Conservation (phyloP, 2,329 filamentous ascomycete genomes). For the Alternaria sp. region DNA sequence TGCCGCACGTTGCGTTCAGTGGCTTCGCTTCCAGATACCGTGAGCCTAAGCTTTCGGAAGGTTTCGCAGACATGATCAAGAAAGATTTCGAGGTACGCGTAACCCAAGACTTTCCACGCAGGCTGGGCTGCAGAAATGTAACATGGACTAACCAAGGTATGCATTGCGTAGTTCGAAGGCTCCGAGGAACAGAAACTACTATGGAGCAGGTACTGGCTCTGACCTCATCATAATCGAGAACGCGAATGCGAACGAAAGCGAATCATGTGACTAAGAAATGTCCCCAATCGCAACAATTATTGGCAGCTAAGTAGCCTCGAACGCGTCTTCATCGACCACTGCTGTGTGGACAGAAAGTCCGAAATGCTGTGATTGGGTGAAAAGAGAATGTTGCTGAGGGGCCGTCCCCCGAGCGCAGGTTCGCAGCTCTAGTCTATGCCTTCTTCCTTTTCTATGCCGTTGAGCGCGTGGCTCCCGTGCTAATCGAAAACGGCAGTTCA, state of each 20-base stretch:
- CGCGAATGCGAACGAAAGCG: slow-evolving; percentile 1
- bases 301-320: slow-evolving; percentile 21
- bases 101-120: slow-evolving; percentile 3
- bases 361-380: slow-evolving; percentile 9
- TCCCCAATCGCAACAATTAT: neutral
- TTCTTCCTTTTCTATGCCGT: slow-evolving; percentile 8
- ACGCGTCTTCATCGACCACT: neutral
- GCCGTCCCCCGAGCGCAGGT: slow-evolving; percentile 22
- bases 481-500: neutral
- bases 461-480: slow-evolving; percentile 15
- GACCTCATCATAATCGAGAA: slow-evolving; percentile 13
- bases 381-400: slow-evolving; percentile 5
- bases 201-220: slow-evolving; percentile 83
- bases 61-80: slow-evolving; percentile 79
- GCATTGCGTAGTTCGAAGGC: slow-evolving; percentile 64
- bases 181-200: slow-evolving; percentile 69
- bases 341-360: neutral
- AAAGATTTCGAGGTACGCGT: slow-evolving; percentile 71
- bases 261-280: neutral
- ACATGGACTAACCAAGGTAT: slow-evolving; percentile 26
- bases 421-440: slow-evolving; percentile 23
- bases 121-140: slow-evolving; percentile 1
- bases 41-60: slow-evolving; percentile 74
- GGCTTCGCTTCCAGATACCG: slow-evolving; percentile 76
- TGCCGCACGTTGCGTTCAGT: slow-evolving; percentile 82